Evolutionary conservation across 2,329 filamentous ascomycete species (phyloP).

Genomic region (Aspergillus sp.): DNA sequence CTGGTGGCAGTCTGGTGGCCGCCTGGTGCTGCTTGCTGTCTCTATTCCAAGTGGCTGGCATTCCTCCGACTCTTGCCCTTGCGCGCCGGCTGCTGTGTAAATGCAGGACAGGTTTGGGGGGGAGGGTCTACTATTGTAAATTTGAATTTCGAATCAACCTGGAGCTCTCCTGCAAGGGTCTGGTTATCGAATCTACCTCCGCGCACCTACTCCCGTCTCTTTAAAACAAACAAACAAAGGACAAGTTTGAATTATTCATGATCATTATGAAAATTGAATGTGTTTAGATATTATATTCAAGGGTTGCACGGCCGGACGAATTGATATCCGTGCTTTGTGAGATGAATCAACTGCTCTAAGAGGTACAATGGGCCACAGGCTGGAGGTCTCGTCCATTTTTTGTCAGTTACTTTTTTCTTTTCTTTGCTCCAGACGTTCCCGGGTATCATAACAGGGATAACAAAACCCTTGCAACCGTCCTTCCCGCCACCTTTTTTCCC

Average conservation of each 20-base stretch:
- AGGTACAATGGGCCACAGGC: conserved; percentile 15
- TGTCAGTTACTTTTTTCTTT: background rate
- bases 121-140: background rate
- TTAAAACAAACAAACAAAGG: background rate
- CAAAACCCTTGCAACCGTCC: conserved; percentile 1
- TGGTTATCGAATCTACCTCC: background rate
- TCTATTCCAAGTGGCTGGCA: background rate
- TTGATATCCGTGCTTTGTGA: conserved; percentile 15
- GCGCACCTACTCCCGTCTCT: background rate
- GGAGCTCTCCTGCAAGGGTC: conserved; percentile 3
- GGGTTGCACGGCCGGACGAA: conserved; percentile 3
- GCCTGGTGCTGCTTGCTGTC: background rate
- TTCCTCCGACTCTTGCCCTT: background rate
- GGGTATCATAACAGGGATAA: conserved; percentile 2
- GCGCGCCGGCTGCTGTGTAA: background rate
- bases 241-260: background rate
- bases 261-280: conserved; percentile 9
- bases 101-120: background rate
- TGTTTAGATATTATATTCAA: conserved; percentile 20
- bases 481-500: background rate
- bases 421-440: background rate
- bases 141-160: background rate
- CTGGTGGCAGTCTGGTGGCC: too few relatives aligned
- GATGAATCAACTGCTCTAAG: conserved; percentile 12
- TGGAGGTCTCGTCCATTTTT: background rate